Base-by-base conservation (phyloP, 345 rosid species). In the Triadica sebifera region DNA sequence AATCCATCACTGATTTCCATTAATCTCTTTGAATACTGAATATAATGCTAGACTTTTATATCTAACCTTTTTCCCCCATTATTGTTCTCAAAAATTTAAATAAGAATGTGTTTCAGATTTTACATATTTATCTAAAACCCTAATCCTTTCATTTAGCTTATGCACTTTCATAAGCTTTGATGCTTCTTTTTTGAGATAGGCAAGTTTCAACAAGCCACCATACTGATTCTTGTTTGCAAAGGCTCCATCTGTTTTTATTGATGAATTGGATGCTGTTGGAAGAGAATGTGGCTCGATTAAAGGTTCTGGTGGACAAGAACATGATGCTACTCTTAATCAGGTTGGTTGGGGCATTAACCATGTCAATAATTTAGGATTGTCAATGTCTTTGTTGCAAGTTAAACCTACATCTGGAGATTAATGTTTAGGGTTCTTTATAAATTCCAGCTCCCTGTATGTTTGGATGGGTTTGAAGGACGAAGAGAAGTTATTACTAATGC, bases 391-490 rank as follows among this genome's bases (percentile, higher is more conserved):
- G n/a, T 55, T 63, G 53, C 45, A 46, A 17, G 67, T 3, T 41
- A 61, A 62, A 22, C 50, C 47, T 64, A 29, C 19, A 50, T 52
- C 13, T n/a, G 71, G 52, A 56, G 39, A 47, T 74, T 75, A 39
- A 73, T 61, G 8, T 46, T 55, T 20, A 46, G 17, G 39, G 6
- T 71, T 76, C 41, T 53, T 58, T 53, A 49, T 76, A 59, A 66
- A 73, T 78, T 75, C 67, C 87, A 93, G 98, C 98, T 93, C 65
- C 93, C 90, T 75, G 96, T 93, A 71, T 90, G 89, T 79, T 75
- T 93, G 81, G 98, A 93, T 88, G 98, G 98, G 64, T 93, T 93
- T 88, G 98, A 93, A 84, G 98, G 98, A 83, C 84, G 94, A 85
- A 96, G 98, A 67, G 89, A 91, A 83, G 97, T 93, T 67, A 93